Evolutionary conservation across 768 basidiomycete species (phyloP), one percentile per base, ranked within the genome.

Genomic region (Mycena rosella): DNA sequence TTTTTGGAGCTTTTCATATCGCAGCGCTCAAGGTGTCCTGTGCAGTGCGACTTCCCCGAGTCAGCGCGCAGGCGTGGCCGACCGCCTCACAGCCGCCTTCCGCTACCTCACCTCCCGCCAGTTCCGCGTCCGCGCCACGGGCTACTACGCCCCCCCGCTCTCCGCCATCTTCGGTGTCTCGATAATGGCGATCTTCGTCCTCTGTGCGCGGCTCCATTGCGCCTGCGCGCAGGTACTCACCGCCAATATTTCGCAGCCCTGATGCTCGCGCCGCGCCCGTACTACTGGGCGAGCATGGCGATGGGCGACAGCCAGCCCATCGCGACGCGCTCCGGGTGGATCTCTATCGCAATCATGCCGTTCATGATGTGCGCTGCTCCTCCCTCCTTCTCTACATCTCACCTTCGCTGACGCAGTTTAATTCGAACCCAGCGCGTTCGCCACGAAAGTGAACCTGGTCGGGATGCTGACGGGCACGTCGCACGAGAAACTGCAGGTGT

Each of bases 401-500:
- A 17, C 55, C 38, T 58, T 30, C 17, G 9, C 15, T 2, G n/a
- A n/a, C n/a, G n/a, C n/a, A n/a, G n/a, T n/a, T n/a, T n/a, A n/a
- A n/a, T n/a, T n/a, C n/a, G n/a, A n/a, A n/a, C n/a, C n/a, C 58
- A 77, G 76, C n/a, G 78, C 76, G 2, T 76, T 78, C 62, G 76
- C 76, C 0, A 74, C 75, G 22, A 81, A 81, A 60, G 68, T 78
- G 54, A 80, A 80, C 68, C 63, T 73, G 22, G 72, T 81, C 57
- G 72, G 71, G 5, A 51, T 78, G 13, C 44, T 81, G n/a, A 76
- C 78, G 11, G 74, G 75, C 36, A 72, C 73, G 1, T 77, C 78
- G 34, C 79, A 81, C 69, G 80, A 81, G 62, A 76, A 76, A 44
- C 75, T 80, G n/a, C 79, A 81, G 68, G 77, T 80, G 15, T 77